phyloP scores from a whole-genome alignment of 1,284 basidiomycete species.

The Ceratobasidium sp. region DNA sequence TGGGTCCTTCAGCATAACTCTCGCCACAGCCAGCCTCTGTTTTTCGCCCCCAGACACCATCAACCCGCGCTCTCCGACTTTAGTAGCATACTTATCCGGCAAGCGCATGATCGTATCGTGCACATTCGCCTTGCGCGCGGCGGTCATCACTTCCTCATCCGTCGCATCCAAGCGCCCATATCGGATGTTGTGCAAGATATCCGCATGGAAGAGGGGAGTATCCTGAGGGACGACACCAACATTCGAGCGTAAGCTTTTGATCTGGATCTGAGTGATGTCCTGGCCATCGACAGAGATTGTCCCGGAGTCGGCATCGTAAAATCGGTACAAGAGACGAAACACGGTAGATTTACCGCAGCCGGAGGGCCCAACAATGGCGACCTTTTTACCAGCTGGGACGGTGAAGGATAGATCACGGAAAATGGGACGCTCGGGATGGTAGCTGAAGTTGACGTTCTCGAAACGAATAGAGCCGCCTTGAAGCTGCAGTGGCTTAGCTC shows the following conservation, averaged over 20 bases:
- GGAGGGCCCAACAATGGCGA: slow-evolving; percentile 95
- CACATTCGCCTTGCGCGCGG: slow-evolving; percentile 86
- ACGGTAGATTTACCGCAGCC: slow-evolving; percentile 99
- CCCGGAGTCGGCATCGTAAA: slow-evolving; percentile 88
- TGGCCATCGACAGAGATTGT: slow-evolving; percentile 88
- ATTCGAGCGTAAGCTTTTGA: slow-evolving; percentile 75
- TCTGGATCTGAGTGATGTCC: slow-evolving; percentile 78
- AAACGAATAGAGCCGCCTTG: slow-evolving; percentile 90
- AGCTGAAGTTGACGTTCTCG: slow-evolving; percentile 91
- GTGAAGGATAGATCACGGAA: slow-evolving; percentile 90
- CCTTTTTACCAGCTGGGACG: slow-evolving; percentile 94
- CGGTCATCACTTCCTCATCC: slow-evolving; percentile 88
- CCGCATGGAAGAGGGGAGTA: slow-evolving; percentile 95
- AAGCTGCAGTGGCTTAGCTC: slow-evolving; percentile 74
- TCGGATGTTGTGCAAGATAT: slow-evolving; percentile 93
- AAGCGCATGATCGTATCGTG: slow-evolving; percentile 82
- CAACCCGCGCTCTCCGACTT: slow-evolving; percentile 94
- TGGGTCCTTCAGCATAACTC: slow-evolving; percentile 92
- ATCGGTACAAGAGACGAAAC: slow-evolving; percentile 92
- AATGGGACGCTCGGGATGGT: slow-evolving; percentile 90
- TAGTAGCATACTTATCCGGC: slow-evolving; percentile 88
- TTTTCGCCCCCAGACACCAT: slow-evolving; percentile 99
- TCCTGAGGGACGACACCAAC: slow-evolving; percentile 98
- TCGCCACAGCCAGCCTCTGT: slow-evolving; percentile 92
- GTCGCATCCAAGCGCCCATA: slow-evolving; percentile 91